phyloP scores from a whole-genome alignment of 768 basidiomycete species.

The Suillus hirtellus region DNA sequence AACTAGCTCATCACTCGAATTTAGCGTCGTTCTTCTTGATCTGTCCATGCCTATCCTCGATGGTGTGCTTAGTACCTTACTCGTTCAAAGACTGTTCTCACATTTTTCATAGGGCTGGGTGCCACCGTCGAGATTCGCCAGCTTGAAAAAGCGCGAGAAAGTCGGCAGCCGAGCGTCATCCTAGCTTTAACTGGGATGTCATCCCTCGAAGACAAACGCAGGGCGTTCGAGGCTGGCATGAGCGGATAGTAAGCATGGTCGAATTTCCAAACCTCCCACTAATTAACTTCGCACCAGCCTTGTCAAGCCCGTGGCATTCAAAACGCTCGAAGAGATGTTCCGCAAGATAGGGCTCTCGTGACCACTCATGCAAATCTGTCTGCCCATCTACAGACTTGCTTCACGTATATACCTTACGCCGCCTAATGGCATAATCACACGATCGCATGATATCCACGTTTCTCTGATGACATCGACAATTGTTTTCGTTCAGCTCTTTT shows the following conservation, averaged over 20 bases:
- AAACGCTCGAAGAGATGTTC: slow-evolving; percentile 84
- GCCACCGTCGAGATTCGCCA: slow-evolving; percentile 83
- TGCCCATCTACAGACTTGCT: slow-evolving; percentile 6
- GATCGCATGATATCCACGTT: slow-evolving; percentile 7
- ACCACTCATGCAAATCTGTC: slow-evolving; percentile 15
- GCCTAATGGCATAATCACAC: slow-evolving; percentile 7
- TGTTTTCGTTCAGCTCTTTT: neutral
- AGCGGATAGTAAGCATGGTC: slow-evolving; percentile 74
- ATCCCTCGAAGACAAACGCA: slow-evolving; percentile 86
- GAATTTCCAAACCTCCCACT: slow-evolving; percentile 25
- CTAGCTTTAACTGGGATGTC: slow-evolving; percentile 93
- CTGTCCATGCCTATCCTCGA: slow-evolving; percentile 94
- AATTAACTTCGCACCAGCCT: slow-evolving; percentile 47
- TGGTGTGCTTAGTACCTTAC: slow-evolving; percentile 44
- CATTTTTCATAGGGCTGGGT: slow-evolving; percentile 58
- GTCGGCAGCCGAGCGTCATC: slow-evolving; percentile 50
- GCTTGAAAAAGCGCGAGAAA: slow-evolving; percentile 54
- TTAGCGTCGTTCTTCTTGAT: slow-evolving; percentile 83
- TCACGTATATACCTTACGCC: slow-evolving; percentile 5
- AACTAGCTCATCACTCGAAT: slow-evolving; percentile 7
- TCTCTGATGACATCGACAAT: neutral
- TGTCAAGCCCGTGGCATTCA: slow-evolving; percentile 96
- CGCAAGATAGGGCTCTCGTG: slow-evolving; percentile 60
- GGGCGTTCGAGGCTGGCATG: slow-evolving; percentile 90
- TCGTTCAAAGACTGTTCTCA: neutral